Base-by-base conservation (phyloP, 257 asterid species). In the Jaltomata sinuosa region DNA sequence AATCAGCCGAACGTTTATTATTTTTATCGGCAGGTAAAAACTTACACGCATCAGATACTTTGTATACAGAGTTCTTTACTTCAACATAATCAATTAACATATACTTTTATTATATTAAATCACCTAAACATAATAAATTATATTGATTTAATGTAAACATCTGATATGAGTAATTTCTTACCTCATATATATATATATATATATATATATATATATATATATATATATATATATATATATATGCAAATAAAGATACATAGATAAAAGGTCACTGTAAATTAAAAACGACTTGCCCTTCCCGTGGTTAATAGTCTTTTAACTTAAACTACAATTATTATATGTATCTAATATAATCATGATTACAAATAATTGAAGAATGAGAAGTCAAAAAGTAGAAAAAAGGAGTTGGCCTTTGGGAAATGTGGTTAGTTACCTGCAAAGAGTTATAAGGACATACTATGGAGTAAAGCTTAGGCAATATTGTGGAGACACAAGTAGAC, bases 401-500 rank as follows among this genome's bases (percentile, higher is more conserved):
- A 27, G 25, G 78, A 68, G 4, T 15, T 86, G 82, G 31, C 53
- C 42, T 84, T 54, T 81, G 83, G 83, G 82, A 79, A 82, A 49
- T 59, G 85, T 86, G 32, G 25, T 85, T 77, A 69, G 79, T 85
- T 80, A 87, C 81, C 86, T 61, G 87, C 79, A 83, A 84, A 65
- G 50, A 77, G 77, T 80, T 36, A 4, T 22, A 59, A 45, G 38
- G 81, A 45, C 81, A 74, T 74, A 25, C 61, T 8, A 76, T 86
- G 91, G 90, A 91, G 93, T 91, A 89, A 91, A 91, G 92, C 69
- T 88, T 82, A 22, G 91, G 91, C 93, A 89, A 91, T 84, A n/a
- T n/a, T n/a, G 86, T 89, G 61, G 61, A 86, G 57, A 88, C 77
- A 85, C 88, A 78, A 77, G 92, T 88, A 85, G 89, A 86, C 84